These are phyloP conservation scores for Hirschfeldia incana DNA, from an alignment of 345 rosid genomes.

Conservation along the genomic window DNA sequence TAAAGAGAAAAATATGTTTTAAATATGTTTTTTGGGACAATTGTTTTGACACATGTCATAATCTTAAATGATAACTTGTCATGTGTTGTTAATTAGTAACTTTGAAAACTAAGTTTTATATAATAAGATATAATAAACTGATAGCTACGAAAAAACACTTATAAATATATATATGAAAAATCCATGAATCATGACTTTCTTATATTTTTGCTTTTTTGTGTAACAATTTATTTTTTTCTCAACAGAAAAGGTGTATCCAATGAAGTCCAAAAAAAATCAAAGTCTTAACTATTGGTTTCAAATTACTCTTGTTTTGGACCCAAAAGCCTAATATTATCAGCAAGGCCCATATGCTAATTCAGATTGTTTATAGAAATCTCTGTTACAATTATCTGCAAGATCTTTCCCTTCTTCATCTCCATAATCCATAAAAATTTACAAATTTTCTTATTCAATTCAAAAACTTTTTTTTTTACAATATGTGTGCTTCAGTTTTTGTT, in stretches of 20 bases:
- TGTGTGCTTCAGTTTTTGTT: too few species aligned
- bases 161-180: not conserved
- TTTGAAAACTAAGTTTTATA: too few species aligned
- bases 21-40: too few species aligned
- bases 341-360: not conserved
- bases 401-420: not conserved
- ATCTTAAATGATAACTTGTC: too few species aligned
- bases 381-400: not conserved
- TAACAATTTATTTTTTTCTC: not conserved
- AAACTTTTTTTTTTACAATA: too few species aligned
- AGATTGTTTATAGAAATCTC: not conserved
- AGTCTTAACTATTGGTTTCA: not conserved
- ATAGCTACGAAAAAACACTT: not conserved
- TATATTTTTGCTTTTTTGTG: not conserved
- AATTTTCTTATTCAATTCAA: too few species aligned
- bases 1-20: too few species aligned
- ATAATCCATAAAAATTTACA: not conserved
- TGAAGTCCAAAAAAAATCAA: not conserved
- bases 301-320: not conserved
- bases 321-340: conserved; percentile 5
- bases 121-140: not conserved
- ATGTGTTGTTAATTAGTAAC: too few species aligned
- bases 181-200: not conserved
- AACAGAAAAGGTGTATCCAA: not conserved
- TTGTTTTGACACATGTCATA: too few species aligned